Conservation (phyloP, 768 basidiomycete genomes). For the Lyophyllum decastes region DNA sequence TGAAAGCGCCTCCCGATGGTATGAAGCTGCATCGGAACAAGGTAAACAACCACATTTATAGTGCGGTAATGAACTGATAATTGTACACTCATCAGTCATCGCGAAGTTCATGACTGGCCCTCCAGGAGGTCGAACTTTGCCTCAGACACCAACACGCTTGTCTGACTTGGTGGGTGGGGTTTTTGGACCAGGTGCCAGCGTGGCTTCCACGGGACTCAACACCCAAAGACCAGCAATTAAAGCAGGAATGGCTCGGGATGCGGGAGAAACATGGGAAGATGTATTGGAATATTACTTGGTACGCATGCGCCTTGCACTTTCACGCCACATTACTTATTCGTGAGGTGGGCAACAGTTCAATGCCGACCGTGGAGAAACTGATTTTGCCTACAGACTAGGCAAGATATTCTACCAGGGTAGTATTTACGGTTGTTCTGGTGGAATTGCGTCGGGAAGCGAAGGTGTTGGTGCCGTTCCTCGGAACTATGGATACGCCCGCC, state of each 20-base stretch:
- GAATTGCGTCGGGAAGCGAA: conserved; percentile 85
- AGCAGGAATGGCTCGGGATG: conserved; percentile 78
- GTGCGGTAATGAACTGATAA: neutral
- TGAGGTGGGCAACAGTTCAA: conserved; percentile 70
- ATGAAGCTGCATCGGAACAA: conserved; percentile 86
- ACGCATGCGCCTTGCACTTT: conserved; percentile 17
- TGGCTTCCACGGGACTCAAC: conserved; percentile 84
- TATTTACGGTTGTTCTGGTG: conserved; percentile 78
- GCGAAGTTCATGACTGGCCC: conserved; percentile 80
- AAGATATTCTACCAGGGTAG: conserved; percentile 96
- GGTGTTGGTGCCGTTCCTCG: conserved; percentile 88
- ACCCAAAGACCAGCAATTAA: conserved; percentile 74
- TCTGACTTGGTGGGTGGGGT: conserved; percentile 92
- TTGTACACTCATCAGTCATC: conserved; percentile 56
- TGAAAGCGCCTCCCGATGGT: conserved; percentile 82
- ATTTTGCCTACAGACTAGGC: conserved; percentile 91
- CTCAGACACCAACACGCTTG: conserved; percentile 76
- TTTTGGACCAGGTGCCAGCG: conserved; percentile 94
- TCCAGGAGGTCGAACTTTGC: conserved; percentile 86
- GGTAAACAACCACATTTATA: conserved; percentile 38
- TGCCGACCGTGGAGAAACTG: conserved; percentile 86
- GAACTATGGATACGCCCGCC: conserved; percentile 72
- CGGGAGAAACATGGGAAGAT: conserved; percentile 94
- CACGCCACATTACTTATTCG: neutral
- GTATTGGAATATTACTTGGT: conserved; percentile 91